phyloP scores from a whole-genome alignment of 345 rosid species.

The Trapa incisa region DNA sequence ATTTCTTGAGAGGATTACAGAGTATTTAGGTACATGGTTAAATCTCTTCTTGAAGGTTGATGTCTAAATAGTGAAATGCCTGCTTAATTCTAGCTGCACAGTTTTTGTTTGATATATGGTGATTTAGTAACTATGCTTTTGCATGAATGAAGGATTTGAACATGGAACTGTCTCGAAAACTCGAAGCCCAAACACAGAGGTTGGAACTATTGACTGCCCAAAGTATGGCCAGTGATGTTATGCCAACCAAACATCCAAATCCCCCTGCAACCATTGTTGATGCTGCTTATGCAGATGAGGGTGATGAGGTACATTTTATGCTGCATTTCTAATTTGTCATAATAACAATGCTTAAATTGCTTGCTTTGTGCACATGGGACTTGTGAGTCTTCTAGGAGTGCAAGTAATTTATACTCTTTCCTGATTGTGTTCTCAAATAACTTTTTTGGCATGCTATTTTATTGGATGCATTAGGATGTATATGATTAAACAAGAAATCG shows the following conservation, averaged over 20 bases:
- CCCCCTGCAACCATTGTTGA: slow-evolving; percentile 33
- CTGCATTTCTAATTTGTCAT: slow-evolving; percentile 4
- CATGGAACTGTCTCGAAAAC: slow-evolving; percentile 70
- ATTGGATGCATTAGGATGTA: neutral
- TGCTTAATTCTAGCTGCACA: neutral
- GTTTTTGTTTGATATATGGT: neutral
- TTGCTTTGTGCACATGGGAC: neutral
- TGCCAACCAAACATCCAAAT: slow-evolving; percentile 41
- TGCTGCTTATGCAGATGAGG: slow-evolving; percentile 81
- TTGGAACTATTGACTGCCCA: slow-evolving; percentile 83
- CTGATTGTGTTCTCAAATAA: neutral
- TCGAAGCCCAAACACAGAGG: slow-evolving; percentile 88
- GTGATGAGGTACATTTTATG: slow-evolving; percentile 67
- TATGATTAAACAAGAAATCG: neutral
- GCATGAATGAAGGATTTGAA: slow-evolving; percentile 56
- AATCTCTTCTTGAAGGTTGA: neutral
- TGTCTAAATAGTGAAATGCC: neutral
- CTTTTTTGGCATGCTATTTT: neutral
- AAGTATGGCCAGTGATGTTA: slow-evolving; percentile 46
- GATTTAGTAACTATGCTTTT: neutral
- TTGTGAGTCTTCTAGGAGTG: neutral
- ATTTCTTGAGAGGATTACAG: neutral
- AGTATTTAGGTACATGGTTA: neutral
- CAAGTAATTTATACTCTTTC: neutral
- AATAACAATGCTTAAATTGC: neutral